Percentiles rank a stretch among this genome's conserved stretches.
phyloP scores from a whole-genome alignment of 768 basidiomycete species.

The Hygrocybe punicea region DNA sequence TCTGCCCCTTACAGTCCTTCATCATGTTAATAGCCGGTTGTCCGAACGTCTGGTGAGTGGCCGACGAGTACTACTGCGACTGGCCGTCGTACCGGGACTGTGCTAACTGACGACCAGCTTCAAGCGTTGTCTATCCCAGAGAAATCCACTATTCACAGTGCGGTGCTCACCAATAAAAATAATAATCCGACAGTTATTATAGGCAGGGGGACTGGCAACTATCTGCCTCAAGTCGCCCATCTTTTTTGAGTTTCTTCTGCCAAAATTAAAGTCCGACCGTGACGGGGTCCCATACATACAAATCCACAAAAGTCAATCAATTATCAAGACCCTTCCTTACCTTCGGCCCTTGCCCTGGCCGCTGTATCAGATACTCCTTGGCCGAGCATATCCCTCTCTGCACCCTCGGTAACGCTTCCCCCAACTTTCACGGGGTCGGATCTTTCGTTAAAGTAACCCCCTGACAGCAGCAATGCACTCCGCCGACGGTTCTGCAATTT shows the following conservation, averaged over 20 bases:
- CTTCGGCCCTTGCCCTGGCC: neutral
- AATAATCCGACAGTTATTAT: no score
- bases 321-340: neutral
- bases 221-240: no score
- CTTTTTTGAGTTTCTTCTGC: neutral
- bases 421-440: neutral
- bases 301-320: neutral
- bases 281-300: neutral
- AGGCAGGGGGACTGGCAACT: no score
- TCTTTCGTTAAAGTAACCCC: neutral
- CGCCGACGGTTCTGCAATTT: constrained; percentile 9
- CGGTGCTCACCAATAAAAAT: no score
- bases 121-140: no score
- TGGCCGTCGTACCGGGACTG: no score
- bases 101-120: no score
- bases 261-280: neutral
- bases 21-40: no score
- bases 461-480: neutral
- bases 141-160: no score
- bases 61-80: no score
- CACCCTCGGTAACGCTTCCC: neutral
- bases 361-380: neutral
- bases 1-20: no score
- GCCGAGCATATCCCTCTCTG: neutral
- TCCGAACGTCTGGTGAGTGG: no score